These are phyloP conservation scores for Agaricus subrufescens DNA, from an alignment of 768 basidiomycete species.

Conservation along the genomic window DNA sequence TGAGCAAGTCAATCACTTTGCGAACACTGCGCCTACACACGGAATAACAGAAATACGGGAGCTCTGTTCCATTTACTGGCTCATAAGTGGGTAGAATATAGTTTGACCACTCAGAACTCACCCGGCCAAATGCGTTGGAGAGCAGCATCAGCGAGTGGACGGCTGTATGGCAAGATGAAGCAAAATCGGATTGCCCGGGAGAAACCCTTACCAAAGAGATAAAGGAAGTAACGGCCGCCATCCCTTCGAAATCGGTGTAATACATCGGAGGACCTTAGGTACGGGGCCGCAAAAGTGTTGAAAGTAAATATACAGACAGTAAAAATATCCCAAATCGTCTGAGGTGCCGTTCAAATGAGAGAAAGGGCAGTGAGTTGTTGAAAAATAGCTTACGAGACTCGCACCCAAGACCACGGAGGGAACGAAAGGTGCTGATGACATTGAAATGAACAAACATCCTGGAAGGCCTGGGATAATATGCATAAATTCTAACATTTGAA, in stretches of 20 bases:
- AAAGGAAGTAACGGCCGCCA: conserved; percentile 1
- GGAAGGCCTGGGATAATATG: background rate
- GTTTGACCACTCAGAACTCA: background rate
- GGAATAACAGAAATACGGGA: background rate
- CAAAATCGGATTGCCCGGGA: background rate
- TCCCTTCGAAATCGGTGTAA: background rate
- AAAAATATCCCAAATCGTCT: background rate
- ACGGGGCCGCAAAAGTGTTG: background rate
- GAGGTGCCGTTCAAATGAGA: background rate
- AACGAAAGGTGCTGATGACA: background rate
- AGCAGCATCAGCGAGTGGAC: background rate
- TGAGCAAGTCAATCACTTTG: too few species aligned
- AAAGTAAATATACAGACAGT: background rate
- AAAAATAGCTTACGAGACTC: background rate
- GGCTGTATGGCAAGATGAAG: background rate
- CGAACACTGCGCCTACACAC: background rate
- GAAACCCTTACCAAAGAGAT: background rate
- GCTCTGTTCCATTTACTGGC: background rate
- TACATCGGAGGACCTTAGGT: background rate
- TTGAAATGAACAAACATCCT: background rate
- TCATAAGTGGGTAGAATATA: background rate
- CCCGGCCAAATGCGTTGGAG: background rate
- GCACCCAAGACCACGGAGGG: background rate
- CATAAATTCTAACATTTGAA: background rate
- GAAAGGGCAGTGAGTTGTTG: background rate